These are phyloP conservation scores for Pyrenophora tritici-repentis DNA, from an alignment of 2,329 filamentous ascomycete genomes.

Conservation along the genomic window DNA sequence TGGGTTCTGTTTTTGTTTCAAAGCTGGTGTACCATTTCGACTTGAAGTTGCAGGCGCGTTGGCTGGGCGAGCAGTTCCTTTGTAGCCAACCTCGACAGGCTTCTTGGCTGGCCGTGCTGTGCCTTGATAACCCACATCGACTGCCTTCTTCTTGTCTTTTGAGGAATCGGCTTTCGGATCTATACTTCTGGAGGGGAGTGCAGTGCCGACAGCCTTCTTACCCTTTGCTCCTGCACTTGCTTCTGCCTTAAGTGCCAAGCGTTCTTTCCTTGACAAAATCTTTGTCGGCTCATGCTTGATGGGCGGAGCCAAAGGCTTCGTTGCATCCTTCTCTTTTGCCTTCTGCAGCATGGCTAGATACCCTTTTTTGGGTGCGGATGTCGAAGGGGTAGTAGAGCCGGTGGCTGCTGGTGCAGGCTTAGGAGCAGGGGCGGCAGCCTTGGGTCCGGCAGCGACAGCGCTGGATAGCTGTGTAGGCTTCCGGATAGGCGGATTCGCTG, in stretches of 20 bases:
- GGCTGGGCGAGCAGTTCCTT: constrained; percentile 44
- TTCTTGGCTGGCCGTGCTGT: constrained; percentile 52
- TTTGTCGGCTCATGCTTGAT: constrained; percentile 77
- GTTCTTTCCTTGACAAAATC: constrained; percentile 64
- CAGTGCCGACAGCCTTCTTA: constrained; percentile 34
- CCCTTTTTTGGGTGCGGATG: constrained; percentile 67
- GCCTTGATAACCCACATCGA: constrained; percentile 53
- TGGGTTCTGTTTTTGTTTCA: constrained; percentile 37
- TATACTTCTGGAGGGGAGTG: constrained; percentile 15
- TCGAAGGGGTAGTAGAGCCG: constrained; percentile 29
- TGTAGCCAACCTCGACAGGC: constrained; percentile 42
- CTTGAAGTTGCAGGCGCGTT: constrained; percentile 29
- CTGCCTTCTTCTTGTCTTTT: constrained; percentile 46
- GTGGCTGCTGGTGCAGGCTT: constrained; percentile 28
- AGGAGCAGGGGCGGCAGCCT: constrained; percentile 25
- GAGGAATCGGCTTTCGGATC: constrained; percentile 32
- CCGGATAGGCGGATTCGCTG: constrained; percentile 29
- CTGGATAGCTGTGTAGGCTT: constrained; percentile 27
- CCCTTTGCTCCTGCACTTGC: constrained; percentile 46
- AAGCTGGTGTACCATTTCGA: constrained; percentile 31
- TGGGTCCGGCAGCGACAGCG: constrained; percentile 22
- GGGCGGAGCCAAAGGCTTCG: constrained; percentile 61
- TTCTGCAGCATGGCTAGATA: constrained; percentile 76
- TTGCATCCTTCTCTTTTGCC: constrained; percentile 64
- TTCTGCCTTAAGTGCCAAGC: constrained; percentile 52